Evolutionary conservation across 2,329 filamentous ascomycete genomes (phyloP).

Genomic region (Phyllosticta citrichinensis): DNA sequence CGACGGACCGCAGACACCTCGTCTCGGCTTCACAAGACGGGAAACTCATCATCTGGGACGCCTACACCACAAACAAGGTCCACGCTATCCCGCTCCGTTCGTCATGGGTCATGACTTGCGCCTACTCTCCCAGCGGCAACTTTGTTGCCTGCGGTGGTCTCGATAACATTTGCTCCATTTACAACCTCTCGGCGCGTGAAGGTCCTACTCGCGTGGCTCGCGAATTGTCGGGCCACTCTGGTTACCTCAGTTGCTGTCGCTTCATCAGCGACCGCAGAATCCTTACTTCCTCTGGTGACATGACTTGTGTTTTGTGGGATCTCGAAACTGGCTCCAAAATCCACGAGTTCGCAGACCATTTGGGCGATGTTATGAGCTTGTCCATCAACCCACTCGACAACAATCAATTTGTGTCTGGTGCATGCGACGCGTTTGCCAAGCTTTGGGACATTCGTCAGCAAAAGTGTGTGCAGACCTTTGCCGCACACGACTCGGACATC

Average conservation of each 20-base stretch:
- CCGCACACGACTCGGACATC: constrained; percentile 96
- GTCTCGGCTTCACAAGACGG: constrained; percentile 98
- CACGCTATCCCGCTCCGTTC: constrained; percentile 95
- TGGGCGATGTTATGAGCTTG: constrained; percentile 99
- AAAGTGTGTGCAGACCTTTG: constrained; percentile 97
- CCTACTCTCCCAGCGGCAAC: constrained; percentile 95
- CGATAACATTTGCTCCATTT: constrained; percentile 99
- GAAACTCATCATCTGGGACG: constrained; percentile 99
- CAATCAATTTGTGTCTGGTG: constrained; percentile 98
- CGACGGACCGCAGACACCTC: constrained; percentile 90
- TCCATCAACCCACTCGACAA: constrained; percentile 99
- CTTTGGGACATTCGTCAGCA: constrained; percentile 97
- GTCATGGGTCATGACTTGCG: constrained; percentile 99
- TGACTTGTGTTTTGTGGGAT: constrained; percentile 99
- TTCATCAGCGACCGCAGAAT: constrained; percentile 99
- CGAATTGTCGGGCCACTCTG: constrained; percentile 92
- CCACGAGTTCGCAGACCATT: constrained; percentile 94
- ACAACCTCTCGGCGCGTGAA: constrained; percentile 94
- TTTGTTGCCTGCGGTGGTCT: constrained; percentile 97
- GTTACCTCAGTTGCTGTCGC: constrained; percentile 94
- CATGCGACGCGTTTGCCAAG: constrained; percentile 97
- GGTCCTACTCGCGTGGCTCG: constrained; percentile 94
- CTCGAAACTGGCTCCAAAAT: constrained; percentile 96
- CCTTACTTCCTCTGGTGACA: constrained; percentile 94
- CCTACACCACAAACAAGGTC: constrained; percentile 98